phyloP scores from a whole-genome alignment of 805 yeast species.

The Cyberlindnera galapagoensis region DNA sequence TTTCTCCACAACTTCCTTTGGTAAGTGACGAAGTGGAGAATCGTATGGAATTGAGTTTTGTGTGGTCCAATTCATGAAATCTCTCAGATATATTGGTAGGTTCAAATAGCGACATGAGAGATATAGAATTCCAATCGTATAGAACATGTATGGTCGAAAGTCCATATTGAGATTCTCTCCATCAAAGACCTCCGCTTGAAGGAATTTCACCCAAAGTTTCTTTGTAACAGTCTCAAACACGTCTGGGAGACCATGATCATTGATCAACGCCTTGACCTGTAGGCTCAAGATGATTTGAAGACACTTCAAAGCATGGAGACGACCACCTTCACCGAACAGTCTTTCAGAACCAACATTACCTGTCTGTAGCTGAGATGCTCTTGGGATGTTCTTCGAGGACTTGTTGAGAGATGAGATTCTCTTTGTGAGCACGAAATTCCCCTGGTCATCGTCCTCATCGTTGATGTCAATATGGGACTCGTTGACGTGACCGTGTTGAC shows the following conservation, averaged over 20 bases:
- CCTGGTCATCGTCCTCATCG: slow-evolving; percentile 72
- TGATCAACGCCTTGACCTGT: slow-evolving; percentile 38
- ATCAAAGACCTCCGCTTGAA: slow-evolving; percentile 4
- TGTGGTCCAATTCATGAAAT: slow-evolving; percentile 29
- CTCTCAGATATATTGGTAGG: slow-evolving; percentile 3
- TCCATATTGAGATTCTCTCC: slow-evolving; percentile 1
- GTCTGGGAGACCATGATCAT: slow-evolving; percentile 25
- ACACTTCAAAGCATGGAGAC: too few species aligned
- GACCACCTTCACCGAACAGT: slow-evolving; percentile 45
- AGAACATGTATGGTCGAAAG: not conserved
- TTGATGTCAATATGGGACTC: slow-evolving; percentile 74
- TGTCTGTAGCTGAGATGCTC: slow-evolving; percentile 25
- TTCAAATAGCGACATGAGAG: slow-evolving; percentile 3
- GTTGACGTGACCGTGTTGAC: slow-evolving; percentile 87
- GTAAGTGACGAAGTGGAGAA: slow-evolving; percentile 33
- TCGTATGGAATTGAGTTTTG: slow-evolving; percentile 44
- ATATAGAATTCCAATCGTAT: slow-evolving; percentile 1
- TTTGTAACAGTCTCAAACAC: slow-evolving; percentile 30
- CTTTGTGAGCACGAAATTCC: slow-evolving; percentile 39
- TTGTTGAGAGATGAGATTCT: slow-evolving; percentile 42
- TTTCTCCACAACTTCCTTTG: slow-evolving; percentile 29
- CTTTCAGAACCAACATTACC: slow-evolving; percentile 14
- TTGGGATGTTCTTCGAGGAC: slow-evolving; percentile 30
- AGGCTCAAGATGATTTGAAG: slow-evolving; percentile 44
- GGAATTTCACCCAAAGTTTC: slow-evolving; percentile 29